Evolutionary conservation across 371 early-diverging fungal genomes (phyloP).

Genomic region (Catenaria anguillulae): DNA sequence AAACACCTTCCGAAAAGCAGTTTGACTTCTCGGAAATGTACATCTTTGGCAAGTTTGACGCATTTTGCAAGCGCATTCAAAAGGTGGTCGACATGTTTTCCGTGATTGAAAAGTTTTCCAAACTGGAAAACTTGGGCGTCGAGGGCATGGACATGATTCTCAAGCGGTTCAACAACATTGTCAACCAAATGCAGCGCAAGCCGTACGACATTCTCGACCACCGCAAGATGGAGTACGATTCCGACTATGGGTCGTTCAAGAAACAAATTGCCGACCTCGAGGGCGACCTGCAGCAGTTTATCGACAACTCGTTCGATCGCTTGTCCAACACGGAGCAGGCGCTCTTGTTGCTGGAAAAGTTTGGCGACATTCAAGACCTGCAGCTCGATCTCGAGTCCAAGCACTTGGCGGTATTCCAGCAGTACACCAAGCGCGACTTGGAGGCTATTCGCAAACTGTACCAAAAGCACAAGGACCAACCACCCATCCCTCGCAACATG

Average conservation of each 20-base stretch:
- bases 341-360: slow-evolving; percentile 31
- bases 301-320: slow-evolving; percentile 37
- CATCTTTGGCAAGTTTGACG: slow-evolving; percentile 49
- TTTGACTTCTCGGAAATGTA: slow-evolving; percentile 55
- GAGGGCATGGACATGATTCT: slow-evolving; percentile 41
- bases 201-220: slow-evolving; percentile 47
- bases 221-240: slow-evolving; percentile 45
- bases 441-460: slow-evolving; percentile 43
- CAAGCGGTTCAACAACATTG: slow-evolving; percentile 33
- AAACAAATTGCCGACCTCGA: slow-evolving; percentile 42
- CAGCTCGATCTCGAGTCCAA: slow-evolving; percentile 42
- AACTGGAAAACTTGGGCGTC: slow-evolving; percentile 32
- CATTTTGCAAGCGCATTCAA: slow-evolving; percentile 44
- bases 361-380: slow-evolving; percentile 40
- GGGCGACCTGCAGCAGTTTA: slow-evolving; percentile 36
- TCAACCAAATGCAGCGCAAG: slow-evolving; percentile 39
- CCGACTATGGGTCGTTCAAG: slow-evolving; percentile 40
- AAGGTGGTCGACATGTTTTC: slow-evolving; percentile 46
- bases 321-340: slow-evolving; percentile 39
- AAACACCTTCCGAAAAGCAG: slow-evolving; percentile 40
- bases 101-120: slow-evolving; percentile 40
- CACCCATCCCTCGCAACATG: slow-evolving; percentile 37
- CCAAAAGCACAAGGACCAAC: slow-evolving; percentile 36
- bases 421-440: slow-evolving; percentile 36
- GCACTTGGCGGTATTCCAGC: slow-evolving; percentile 40